Percentiles rank a stretch among this genome's conserved stretches.
Evolutionary conservation across 768 basidiomycete species (phyloP).

Genomic region (Boletus rubropictus): DNA sequence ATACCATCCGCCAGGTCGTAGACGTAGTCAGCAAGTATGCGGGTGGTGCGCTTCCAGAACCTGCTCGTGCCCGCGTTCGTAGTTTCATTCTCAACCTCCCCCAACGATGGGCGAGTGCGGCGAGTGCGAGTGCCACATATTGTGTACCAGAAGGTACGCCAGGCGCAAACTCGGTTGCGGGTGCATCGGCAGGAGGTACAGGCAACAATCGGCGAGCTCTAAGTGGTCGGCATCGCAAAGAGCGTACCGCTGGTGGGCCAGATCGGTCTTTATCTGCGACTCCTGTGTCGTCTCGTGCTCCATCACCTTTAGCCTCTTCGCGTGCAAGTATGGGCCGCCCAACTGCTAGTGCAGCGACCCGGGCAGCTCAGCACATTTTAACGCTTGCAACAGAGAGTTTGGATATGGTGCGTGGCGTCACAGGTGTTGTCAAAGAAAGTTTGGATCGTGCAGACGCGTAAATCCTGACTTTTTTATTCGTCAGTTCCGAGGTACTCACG

Average conservation of each 20-base stretch:
- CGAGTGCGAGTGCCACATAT: slow-evolving; percentile 22
- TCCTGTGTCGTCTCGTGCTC: slow-evolving; percentile 32
- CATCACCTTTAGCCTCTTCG: slow-evolving; percentile 29
- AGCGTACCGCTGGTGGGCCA: slow-evolving; percentile 35
- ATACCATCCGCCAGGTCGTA: slow-evolving; percentile 84
- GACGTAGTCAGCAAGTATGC: slow-evolving; percentile 83
- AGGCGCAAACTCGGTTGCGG: slow-evolving; percentile 34
- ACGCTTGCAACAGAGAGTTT: slow-evolving; percentile 85
- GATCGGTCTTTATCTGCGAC: slow-evolving; percentile 30
- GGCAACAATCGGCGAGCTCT: slow-evolving; percentile 18
- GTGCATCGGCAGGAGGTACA: slow-evolving; percentile 24
- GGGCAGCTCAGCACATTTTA: slow-evolving; percentile 76
- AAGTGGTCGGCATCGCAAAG: slow-evolving; percentile 26
- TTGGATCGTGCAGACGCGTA: slow-evolving; percentile 84
- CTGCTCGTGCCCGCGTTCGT: slow-evolving; percentile 66
- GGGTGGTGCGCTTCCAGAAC: slow-evolving; percentile 81
- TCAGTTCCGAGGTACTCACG: slow-evolving; percentile 1
- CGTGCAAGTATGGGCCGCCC: slow-evolving; percentile 23
- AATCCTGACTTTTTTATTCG: slow-evolving; percentile 26
- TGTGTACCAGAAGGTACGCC: slow-evolving; percentile 25
- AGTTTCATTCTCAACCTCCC: slow-evolving; percentile 78
- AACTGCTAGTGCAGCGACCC: slow-evolving; percentile 52
- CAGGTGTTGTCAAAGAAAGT: slow-evolving; percentile 82
- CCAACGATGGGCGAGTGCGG: slow-evolving; percentile 62
- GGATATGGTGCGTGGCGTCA: slow-evolving; percentile 88